phyloP scores from a whole-genome alignment of 768 basidiomycete genomes.

The Hortiboletus campestris region DNA sequence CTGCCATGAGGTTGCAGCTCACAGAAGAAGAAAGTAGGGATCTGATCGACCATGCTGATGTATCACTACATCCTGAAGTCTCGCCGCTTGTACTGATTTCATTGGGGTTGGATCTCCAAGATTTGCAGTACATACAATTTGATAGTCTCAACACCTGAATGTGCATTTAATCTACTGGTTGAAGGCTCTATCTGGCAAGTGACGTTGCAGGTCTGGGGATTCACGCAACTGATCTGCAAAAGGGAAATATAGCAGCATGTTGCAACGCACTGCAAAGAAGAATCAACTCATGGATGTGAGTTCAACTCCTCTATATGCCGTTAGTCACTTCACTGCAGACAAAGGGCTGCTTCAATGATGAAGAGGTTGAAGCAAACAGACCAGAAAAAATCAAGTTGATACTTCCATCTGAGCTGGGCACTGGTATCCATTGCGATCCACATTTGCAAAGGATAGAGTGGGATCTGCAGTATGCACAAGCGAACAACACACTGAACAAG shows the following conservation, averaged over 20 bases:
- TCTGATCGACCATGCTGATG: background rate
- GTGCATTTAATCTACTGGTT: background rate
- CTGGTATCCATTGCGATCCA: background rate
- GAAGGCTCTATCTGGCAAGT: background rate
- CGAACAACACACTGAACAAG: background rate
- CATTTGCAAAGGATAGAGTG: background rate
- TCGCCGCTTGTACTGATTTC: background rate
- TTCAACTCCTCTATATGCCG: conserved; percentile 1
- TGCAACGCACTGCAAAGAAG: background rate
- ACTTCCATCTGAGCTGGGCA: background rate
- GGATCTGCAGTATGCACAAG: background rate
- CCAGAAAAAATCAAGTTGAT: background rate
- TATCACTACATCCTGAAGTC: background rate
- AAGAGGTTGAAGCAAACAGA: background rate
- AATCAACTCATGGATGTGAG: background rate
- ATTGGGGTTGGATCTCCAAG: background rate
- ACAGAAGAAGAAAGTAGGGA: background rate
- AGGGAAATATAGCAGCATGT: background rate
- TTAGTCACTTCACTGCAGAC: background rate
- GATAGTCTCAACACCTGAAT: too few relatives aligned
- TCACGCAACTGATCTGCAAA: background rate
- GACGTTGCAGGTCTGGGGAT: background rate
- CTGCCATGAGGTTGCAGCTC: background rate
- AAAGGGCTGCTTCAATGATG: background rate
- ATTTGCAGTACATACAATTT: background rate